Evolutionary conservation across 2,329 filamentous ascomycete species (phyloP).

Genomic region (Ophiosphaerella korrae): DNA sequence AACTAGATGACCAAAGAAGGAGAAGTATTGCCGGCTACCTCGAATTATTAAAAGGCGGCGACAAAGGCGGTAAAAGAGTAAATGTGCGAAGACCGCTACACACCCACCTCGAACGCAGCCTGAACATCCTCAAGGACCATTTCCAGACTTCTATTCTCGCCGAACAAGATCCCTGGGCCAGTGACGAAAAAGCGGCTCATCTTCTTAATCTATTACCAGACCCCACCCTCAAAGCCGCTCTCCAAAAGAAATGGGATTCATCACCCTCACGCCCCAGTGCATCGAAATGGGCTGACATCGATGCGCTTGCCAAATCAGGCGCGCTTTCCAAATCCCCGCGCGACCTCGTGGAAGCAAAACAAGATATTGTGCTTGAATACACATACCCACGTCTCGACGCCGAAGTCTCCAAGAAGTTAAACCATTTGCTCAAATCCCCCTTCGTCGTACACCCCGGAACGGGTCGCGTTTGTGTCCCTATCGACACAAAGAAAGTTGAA

Average conservation of each 20-base stretch:
- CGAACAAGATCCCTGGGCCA: slow-evolving; percentile 83
- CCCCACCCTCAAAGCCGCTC: slow-evolving; percentile 72
- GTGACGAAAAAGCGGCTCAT: slow-evolving; percentile 70
- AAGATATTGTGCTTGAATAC: slow-evolving; percentile 95
- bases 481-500: slow-evolving; percentile 75
- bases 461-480: slow-evolving; percentile 92
- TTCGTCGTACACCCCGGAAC: slow-evolving; percentile 97
- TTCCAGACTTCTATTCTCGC: slow-evolving; percentile 83
- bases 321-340: slow-evolving; percentile 73
- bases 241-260: slow-evolving; percentile 90
- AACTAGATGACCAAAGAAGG: slow-evolving; percentile 83
- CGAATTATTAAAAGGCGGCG: slow-evolving; percentile 84
- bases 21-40: slow-evolving; percentile 87
- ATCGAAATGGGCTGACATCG: slow-evolving; percentile 94
- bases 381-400: slow-evolving; percentile 97
- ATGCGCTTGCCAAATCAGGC: slow-evolving; percentile 78
- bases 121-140: slow-evolving; percentile 81
- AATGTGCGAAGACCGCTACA: slow-evolving; percentile 85
- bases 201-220: slow-evolving; percentile 87
- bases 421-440: slow-evolving; percentile 95
- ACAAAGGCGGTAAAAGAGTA: slow-evolving; percentile 84
- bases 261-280: slow-evolving; percentile 75
- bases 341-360: slow-evolving; percentile 84
- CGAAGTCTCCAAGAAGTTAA: slow-evolving; percentile 95
- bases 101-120: slow-evolving; percentile 84